These are phyloP conservation scores for Drechslerella dactyloides DNA, from an alignment of 2,329 filamentous ascomycete genomes.

Conservation along the genomic window DNA sequence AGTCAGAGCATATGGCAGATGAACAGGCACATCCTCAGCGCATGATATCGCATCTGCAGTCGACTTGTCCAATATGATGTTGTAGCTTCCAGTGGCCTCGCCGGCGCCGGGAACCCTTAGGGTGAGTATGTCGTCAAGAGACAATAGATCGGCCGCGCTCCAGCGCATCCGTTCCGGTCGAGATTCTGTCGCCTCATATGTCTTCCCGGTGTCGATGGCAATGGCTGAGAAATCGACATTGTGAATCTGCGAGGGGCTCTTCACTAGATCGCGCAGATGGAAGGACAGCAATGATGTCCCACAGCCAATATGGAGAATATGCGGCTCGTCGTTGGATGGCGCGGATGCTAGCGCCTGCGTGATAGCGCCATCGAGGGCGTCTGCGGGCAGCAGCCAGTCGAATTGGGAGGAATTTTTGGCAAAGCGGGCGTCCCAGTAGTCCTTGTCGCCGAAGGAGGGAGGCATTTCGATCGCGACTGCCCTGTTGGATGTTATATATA, in stretches of 20 bases:
- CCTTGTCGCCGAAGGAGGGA: slow-evolving; percentile 29
- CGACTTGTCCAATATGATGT: slow-evolving; percentile 32
- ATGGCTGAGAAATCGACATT: slow-evolving; percentile 32
- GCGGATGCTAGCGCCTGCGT: not conserved
- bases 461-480: slow-evolving; percentile 1
- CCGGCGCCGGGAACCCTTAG: not conserved
- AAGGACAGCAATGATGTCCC: slow-evolving; percentile 34
- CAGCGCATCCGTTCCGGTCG: slow-evolving; percentile 17
- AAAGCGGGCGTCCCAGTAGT: slow-evolving; percentile 43
- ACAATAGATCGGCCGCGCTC: slow-evolving; percentile 20
- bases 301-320: slow-evolving; percentile 40
- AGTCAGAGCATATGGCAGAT: slow-evolving; percentile 18
- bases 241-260: slow-evolving; percentile 5
- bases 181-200: slow-evolving; percentile 2
- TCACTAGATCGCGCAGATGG: slow-evolving; percentile 12
- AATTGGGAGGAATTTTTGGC: slow-evolving; percentile 15
- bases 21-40: slow-evolving; percentile 19
- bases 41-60: slow-evolving; percentile 42
- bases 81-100: not conserved
- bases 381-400: slow-evolving; percentile 40
- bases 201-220: slow-evolving; percentile 10
- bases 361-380: slow-evolving; percentile 8
- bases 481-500: not conserved
- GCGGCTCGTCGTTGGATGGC: not conserved
- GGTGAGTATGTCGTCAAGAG: slow-evolving; percentile 10